Evolutionary conservation across 306 rosid genomes (phyloP).

Genomic region (Citrullus colocynthis): DNA sequence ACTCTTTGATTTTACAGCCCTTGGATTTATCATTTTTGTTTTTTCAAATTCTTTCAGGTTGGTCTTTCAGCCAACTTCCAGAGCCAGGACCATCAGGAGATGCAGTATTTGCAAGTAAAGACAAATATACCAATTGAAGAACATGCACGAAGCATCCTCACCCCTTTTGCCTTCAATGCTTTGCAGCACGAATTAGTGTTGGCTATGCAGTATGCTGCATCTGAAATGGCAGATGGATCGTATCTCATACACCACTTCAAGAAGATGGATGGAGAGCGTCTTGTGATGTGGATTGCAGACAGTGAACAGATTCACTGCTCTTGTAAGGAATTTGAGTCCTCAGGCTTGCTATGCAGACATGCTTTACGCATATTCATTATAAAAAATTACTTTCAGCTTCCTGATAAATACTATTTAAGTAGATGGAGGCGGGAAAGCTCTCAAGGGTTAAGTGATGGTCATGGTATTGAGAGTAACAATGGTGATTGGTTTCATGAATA

Average conservation of each 20-base stretch:
- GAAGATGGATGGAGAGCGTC: conserved; percentile 57
- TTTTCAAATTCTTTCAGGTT: conserved; percentile 35
- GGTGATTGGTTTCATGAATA: conserved; percentile 76
- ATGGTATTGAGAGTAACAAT: conserved; percentile 19
- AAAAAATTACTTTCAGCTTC: conserved; percentile 86
- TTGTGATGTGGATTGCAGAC: conserved; percentile 63
- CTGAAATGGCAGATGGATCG: conserved; percentile 74
- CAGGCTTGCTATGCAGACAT: conserved; percentile 83
- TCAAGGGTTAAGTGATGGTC: conserved; percentile 29
- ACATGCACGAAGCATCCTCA: conserved; percentile 64
- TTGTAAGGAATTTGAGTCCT: conserved; percentile 90
- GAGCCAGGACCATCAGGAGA: conserved; percentile 37
- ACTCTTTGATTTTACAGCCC: neutral
- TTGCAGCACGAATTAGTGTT: conserved; percentile 61
- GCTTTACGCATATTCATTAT: conserved; percentile 45
- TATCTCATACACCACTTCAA: conserved; percentile 61
- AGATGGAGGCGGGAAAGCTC: conserved; percentile 72
- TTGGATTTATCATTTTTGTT: conserved; percentile 5
- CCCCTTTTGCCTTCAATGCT: conserved; percentile 72
- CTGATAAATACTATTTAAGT: conserved; percentile 55
- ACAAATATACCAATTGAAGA: conserved; percentile 84
- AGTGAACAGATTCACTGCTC: conserved; percentile 79
- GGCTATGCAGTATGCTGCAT: conserved; percentile 71
- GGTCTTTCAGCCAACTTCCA: conserved; percentile 56
- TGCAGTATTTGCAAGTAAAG: conserved; percentile 50